Evolutionary conservation across 805 yeast species (phyloP), one percentile per base, ranked within the genome.

Genomic region (Hagleromyces aurorensis): DNA sequence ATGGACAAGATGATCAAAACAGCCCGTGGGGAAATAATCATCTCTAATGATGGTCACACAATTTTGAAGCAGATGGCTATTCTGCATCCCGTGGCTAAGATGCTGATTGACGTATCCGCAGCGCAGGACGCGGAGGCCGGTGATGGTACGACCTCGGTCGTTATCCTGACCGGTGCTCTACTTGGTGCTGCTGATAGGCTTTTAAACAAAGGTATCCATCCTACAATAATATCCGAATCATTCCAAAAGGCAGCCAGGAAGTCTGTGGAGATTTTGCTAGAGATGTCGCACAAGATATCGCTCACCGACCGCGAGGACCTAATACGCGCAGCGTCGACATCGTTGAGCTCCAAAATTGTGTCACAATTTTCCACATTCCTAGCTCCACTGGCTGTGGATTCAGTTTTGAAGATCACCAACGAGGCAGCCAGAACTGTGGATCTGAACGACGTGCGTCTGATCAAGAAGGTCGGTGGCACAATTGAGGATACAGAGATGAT

Each of bases 71-170:
- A 91, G 58, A 91, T 91, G 97, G 97, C 98, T 2, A 94, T 91
- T 29, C 70, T 91, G 55, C 98, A 91, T 56, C 99, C 99, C 2
- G 99, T 96, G 2, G 98, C 98, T 1, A 80, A 86, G 52, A 91
- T 91, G 97, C 65, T 75, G n/a, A 98, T 91, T 25, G 97, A 91
- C 55, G 83, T 91, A 16, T 80, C 94, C 36, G 96, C 87, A 23
- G 97, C 98, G 1, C 99, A 91, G 62, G 99, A 91, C 49, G 81
- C 87, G 21, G 99, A 87, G 59, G 98, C 97, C n/a, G 99, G 99
- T 33, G 99, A 91, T 56, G 99, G 99, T 41, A 91, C 99, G 19
- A 91, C 99, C 0, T 79, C 96, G 2, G 98, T 91, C 18, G 98
- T 93, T 16, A 89, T 91, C 32, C 67, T 91, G 39, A 84, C 96